Conservation (phyloP, 1,284 basidiomycete species). For the Puccinia hordei region DNA sequence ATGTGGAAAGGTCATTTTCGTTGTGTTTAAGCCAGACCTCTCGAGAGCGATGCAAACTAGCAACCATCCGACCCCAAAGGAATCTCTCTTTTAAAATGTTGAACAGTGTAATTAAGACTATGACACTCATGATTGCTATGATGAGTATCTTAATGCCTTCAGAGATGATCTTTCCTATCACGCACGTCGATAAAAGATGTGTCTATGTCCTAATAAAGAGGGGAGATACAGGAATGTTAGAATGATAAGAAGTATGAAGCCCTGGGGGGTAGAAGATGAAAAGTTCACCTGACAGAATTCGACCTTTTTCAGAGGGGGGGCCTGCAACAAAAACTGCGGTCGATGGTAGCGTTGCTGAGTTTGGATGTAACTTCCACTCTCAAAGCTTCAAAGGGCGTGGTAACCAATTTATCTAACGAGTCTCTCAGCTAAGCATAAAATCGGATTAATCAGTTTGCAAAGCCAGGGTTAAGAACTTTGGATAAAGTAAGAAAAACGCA, state of each 20-base stretch:
- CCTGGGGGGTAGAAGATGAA: neutral
- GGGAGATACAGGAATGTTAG: neutral
- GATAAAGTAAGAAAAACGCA: slow-evolving; percentile 43
- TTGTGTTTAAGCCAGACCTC: slow-evolving; percentile 31
- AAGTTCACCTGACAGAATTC: slow-evolving; percentile 38
- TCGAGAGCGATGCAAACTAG: slow-evolving; percentile 22
- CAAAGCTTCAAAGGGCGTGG: slow-evolving; percentile 47
- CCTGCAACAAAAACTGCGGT: slow-evolving; percentile 26
- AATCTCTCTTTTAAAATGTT: slow-evolving; percentile 43
- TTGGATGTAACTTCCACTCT: slow-evolving; percentile 31
- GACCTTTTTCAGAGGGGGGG: slow-evolving; percentile 31
- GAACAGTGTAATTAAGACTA: slow-evolving; percentile 34
- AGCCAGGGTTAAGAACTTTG: neutral
- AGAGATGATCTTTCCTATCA: slow-evolving; percentile 31
- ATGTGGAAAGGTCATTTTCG: slow-evolving; percentile 2
- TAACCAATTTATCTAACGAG: slow-evolving; percentile 39
- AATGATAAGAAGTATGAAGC: neutral
- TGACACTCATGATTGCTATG: slow-evolving; percentile 12
- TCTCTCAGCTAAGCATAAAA: slow-evolving; percentile 37
- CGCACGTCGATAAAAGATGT: slow-evolving; percentile 47
- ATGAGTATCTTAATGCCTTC: slow-evolving; percentile 30
- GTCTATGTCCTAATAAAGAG: slow-evolving; percentile 32
- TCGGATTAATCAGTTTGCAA: neutral
- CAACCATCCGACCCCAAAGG: slow-evolving; percentile 25
- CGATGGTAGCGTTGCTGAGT: slow-evolving; percentile 39